Conservation (phyloP, 352 stramenopile genomes). For the Phytophthora pluvialis region DNA sequence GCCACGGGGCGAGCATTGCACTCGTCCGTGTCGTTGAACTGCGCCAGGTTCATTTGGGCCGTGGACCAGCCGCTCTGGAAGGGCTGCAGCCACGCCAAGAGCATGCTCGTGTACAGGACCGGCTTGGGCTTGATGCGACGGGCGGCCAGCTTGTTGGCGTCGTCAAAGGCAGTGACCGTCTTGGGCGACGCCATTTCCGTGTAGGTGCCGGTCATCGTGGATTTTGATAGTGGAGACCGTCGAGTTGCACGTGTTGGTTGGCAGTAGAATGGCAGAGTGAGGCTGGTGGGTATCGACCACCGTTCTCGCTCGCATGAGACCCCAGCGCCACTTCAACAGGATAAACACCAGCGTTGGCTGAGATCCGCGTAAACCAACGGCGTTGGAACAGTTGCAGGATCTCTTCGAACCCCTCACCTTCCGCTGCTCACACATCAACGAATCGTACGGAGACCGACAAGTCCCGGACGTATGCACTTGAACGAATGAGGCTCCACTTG, state of each 20-base stretch:
- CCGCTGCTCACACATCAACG: conserved; percentile 4
- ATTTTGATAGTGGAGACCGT: no score
- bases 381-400: conserved; percentile 8
- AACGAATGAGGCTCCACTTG: no score
- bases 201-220: conserved; percentile 11
- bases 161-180: conserved; percentile 12
- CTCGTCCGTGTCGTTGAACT: conserved; percentile 8
- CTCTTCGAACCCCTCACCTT: conserved; percentile 9
- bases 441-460: no score
- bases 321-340: conserved; percentile 2
- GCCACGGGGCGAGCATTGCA: conserved; percentile 20
- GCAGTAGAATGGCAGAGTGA: conserved; percentile 9
- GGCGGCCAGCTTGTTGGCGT: conserved; percentile 23
- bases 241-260: not conserved
- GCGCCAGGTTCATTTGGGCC: conserved; percentile 24
- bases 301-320: no score
- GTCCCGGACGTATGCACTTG: no score
- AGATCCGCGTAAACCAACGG: conserved; percentile 15
- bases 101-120: conserved; percentile 16
- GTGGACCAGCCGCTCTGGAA: conserved; percentile 24
- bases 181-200: conserved; percentile 8
- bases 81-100: conserved; percentile 13
- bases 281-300: no score
- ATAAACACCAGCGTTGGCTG: conserved; percentile 5
- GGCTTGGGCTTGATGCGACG: conserved; percentile 15